These are phyloP conservation scores for Rhynchosporium secalis DNA, from an alignment of 2,329 filamentous ascomycete genomes.

Conservation along the genomic window DNA sequence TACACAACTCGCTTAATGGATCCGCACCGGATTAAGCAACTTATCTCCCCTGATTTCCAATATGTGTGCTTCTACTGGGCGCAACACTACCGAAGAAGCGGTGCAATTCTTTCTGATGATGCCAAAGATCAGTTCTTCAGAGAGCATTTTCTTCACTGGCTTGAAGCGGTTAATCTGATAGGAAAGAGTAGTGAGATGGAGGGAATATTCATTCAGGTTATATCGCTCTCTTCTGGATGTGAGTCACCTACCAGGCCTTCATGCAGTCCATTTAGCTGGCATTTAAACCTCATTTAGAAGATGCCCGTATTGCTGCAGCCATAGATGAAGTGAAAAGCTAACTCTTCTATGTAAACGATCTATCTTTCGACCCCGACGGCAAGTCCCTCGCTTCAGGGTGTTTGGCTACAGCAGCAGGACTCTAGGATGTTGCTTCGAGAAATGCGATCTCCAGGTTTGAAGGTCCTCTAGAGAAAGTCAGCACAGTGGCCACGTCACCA, in stretches of 20 bases:
- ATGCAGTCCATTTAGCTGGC: not conserved
- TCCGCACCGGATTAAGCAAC: not conserved
- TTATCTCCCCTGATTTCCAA: not conserved
- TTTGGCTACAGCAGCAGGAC: not conserved
- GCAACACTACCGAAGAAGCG: not conserved
- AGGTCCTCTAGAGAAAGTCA: conserved; percentile 15
- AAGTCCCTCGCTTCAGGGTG: not conserved
- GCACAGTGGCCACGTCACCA: conserved; percentile 20
- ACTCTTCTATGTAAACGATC: not conserved
- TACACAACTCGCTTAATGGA: not conserved
- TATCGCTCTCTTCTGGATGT: not conserved
- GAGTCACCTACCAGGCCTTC: not conserved
- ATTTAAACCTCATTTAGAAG: not conserved
- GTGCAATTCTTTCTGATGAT: not conserved
- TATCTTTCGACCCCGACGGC: not conserved
- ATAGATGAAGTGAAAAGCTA: not conserved
- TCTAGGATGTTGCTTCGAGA: not conserved
- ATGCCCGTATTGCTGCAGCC: not conserved
- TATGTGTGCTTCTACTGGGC: not conserved
- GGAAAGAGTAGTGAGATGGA: not conserved
- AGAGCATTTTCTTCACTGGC: not conserved
- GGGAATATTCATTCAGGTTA: not conserved
- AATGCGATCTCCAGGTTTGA: not conserved
- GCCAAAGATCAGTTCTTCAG: not conserved
- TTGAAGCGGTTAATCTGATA: not conserved